A percentile compares a stretch with the other conserved stretches of the same genome.
These are phyloP conservation scores for Aquanectria penicillioides DNA, from an alignment of 2,329 filamentous ascomycete genomes.

Conservation along the genomic window DNA sequence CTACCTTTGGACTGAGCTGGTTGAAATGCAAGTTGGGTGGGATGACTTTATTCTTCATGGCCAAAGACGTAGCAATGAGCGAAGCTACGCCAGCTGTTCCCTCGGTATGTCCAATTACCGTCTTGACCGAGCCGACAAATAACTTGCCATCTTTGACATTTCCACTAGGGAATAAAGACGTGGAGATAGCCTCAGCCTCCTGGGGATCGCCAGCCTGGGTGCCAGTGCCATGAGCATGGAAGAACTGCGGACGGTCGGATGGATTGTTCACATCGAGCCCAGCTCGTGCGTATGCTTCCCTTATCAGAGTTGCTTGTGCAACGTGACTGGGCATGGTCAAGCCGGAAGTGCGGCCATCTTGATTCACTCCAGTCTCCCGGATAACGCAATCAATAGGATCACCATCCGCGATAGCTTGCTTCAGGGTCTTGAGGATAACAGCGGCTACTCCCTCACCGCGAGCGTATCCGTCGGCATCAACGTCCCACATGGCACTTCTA, in stretches of 20 bases:
- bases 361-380: not conserved
- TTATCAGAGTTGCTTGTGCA: not conserved
- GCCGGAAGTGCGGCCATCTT: constrained; percentile 43
- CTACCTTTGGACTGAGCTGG: not conserved
- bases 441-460: not conserved
- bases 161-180: not conserved
- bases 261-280: not conserved
- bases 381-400: not conserved
- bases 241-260: not conserved
- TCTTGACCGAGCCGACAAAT: constrained; percentile 25
- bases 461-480: not conserved
- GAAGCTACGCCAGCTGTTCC: constrained; percentile 6
- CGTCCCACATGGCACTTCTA: not conserved
- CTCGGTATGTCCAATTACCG: constrained; percentile 21
- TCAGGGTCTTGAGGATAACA: not conserved
- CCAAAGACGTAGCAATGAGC: not conserved
- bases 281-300: not conserved
- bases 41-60: not conserved
- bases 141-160: not conserved
- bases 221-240: constrained; percentile 27
- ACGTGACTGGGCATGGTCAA: not conserved
- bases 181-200: constrained; percentile 21
- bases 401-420: not conserved
- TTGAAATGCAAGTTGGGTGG: not conserved
- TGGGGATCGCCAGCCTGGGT: constrained; percentile 23